These are phyloP conservation scores for Aspergillus ruber DNA, from an alignment of 2,329 filamentous ascomycete genomes.

Conservation along the genomic window DNA sequence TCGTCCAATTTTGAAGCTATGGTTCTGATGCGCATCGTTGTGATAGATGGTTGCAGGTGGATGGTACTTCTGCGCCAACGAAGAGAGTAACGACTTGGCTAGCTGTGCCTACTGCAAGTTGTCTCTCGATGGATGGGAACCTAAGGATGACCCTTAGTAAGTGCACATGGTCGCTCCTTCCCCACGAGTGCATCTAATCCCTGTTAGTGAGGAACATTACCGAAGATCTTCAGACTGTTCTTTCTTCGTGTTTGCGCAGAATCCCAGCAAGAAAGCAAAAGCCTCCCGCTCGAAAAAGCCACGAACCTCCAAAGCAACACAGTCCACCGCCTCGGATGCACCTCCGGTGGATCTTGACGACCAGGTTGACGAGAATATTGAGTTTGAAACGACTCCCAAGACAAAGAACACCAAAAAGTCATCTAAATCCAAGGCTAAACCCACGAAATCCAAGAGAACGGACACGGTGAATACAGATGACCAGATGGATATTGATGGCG, in stretches of 20 bases:
- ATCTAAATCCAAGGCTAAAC: slow-evolving; percentile 30
- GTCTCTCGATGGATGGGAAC: slow-evolving; percentile 90
- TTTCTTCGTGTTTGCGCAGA: slow-evolving; percentile 66
- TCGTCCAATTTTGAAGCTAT: not conserved
- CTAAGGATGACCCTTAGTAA: slow-evolving; percentile 78
- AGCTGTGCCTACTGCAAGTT: slow-evolving; percentile 88
- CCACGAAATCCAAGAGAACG: slow-evolving; percentile 32
- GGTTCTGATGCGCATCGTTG: slow-evolving; percentile 10
- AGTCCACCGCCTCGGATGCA: slow-evolving; percentile 43
- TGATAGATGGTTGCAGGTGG: slow-evolving; percentile 76
- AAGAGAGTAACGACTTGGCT: slow-evolving; percentile 79
- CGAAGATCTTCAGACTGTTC: slow-evolving; percentile 70
- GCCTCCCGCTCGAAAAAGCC: slow-evolving; percentile 50
- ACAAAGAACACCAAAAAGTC: slow-evolving; percentile 48
- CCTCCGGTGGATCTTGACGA: slow-evolving; percentile 41
- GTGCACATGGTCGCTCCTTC: slow-evolving; percentile 29
- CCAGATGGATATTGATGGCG: slow-evolving; percentile 24
- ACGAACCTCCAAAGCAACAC: slow-evolving; percentile 58
- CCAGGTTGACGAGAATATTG: slow-evolving; percentile 52
- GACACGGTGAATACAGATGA: slow-evolving; percentile 39
- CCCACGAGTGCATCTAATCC: slow-evolving; percentile 9
- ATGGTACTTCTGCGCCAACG: slow-evolving; percentile 85
- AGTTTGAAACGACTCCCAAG: slow-evolving; percentile 43
- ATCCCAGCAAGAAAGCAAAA: slow-evolving; percentile 50
- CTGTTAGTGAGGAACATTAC: slow-evolving; percentile 71